Percentiles rank a stretch among this genome's conserved stretches.
Evolutionary conservation across 2,329 filamentous ascomycete genomes (phyloP).

Genomic region (Cordyceps tenuipes): DNA sequence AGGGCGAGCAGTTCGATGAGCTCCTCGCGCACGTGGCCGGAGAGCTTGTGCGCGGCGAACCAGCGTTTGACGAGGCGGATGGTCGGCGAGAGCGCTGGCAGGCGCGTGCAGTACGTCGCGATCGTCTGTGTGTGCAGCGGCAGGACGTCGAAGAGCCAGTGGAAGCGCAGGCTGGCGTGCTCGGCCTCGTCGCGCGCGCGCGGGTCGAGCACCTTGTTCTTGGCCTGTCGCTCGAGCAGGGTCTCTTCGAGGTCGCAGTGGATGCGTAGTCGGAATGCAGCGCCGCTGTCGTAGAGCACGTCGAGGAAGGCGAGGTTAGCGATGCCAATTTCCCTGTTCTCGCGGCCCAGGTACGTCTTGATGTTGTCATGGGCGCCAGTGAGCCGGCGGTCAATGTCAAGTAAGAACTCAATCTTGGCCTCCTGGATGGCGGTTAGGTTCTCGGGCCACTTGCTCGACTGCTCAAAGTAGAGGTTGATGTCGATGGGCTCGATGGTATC

Average conservation of each 20-base stretch:
- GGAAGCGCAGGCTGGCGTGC: conserved; percentile 60
- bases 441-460: conserved; percentile 88
- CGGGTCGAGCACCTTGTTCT: conserved; percentile 61
- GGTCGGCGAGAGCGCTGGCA: conserved; percentile 69
- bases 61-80: conserved; percentile 83
- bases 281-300: conserved; percentile 61
- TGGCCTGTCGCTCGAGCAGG: conserved; percentile 69
- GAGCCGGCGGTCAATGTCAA: conserved; percentile 67
- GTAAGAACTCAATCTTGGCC: conserved; percentile 83
- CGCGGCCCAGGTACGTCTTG: conserved; percentile 66
- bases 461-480: conserved; percentile 83
- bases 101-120: conserved; percentile 69
- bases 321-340: conserved; percentile 60
- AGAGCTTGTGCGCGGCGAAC: conserved; percentile 77
- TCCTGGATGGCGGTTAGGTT: conserved; percentile 84
- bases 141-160: conserved; percentile 60
- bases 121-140: conserved; percentile 78
- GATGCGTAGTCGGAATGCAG: conserved; percentile 76
- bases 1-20: conserved; percentile 77
- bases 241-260: conserved; percentile 81
- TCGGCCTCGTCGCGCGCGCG: conserved; percentile 61
- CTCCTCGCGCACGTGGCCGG: conserved; percentile 67
- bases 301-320: conserved; percentile 80
- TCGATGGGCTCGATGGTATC: conserved; percentile 53
- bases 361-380: conserved; percentile 51